phyloP scores from a whole-genome alignment of 192 early-diverging fungal genomes.

The Coemansia sp. region DNA sequence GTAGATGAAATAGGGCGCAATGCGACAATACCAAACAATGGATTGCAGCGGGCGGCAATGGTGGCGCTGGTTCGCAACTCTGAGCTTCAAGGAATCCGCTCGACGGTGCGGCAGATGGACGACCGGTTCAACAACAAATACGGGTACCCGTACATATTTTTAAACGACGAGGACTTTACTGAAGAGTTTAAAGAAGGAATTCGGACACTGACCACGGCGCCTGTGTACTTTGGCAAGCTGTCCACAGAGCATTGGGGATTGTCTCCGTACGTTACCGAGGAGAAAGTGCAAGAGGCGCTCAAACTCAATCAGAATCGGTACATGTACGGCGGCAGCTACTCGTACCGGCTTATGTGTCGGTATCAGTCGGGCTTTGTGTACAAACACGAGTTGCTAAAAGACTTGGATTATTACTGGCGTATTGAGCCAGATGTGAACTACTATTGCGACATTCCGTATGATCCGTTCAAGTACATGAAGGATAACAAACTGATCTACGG shows the following conservation, averaged over 20 bases:
- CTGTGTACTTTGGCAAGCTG: constrained; percentile 43
- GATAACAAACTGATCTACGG: constrained; percentile 69
- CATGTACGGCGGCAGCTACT: constrained; percentile 66
- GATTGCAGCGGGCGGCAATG: constrained; percentile 47
- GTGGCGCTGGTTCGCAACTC: constrained; percentile 68
- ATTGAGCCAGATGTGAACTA: constrained; percentile 75
- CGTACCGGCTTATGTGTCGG: constrained; percentile 75
- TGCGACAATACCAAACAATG: background rate
- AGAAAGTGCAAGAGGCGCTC: constrained; percentile 33
- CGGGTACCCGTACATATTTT: constrained; percentile 76
- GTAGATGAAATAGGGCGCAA: background rate
- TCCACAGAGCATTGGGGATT: constrained; percentile 39
- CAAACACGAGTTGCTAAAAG: constrained; percentile 57
- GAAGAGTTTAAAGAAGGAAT: constrained; percentile 64
- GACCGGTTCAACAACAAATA: constrained; percentile 69
- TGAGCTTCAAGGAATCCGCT: constrained; percentile 61
- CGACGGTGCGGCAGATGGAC: constrained; percentile 62
- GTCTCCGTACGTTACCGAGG: constrained; percentile 41
- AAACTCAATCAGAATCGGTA: constrained; percentile 52
- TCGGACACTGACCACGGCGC: constrained; percentile 32
- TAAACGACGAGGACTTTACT: constrained; percentile 74
- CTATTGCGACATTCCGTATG: constrained; percentile 71
- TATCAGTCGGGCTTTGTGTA: constrained; percentile 65
- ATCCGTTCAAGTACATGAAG: constrained; percentile 70
- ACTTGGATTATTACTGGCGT: constrained; percentile 73